phyloP scores from a whole-genome alignment of 1,139 yeast species.

The Lodderomyces metapsilosis region DNA sequence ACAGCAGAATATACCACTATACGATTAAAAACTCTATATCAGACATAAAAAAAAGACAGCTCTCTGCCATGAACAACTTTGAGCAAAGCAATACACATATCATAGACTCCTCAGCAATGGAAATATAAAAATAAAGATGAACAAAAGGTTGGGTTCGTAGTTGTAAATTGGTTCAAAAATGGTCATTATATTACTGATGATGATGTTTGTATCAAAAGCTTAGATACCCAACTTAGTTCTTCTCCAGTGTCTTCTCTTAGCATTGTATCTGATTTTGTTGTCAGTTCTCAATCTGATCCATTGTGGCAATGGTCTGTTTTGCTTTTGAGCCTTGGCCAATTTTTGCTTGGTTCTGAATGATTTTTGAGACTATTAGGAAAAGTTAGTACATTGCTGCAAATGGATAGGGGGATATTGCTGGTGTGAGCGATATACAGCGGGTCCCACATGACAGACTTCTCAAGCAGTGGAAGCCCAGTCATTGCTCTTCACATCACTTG shows the following conservation, averaged over 20 bases:
- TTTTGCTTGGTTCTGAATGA: constrained; percentile 98
- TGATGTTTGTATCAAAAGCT: constrained; percentile 24
- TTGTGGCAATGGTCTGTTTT: constrained; percentile 99
- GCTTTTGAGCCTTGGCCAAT: constrained; percentile 98
- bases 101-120: background rate
- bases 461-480: too few species aligned
- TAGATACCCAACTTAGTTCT: constrained; percentile 98
- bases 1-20: background rate
- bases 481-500: too few species aligned
- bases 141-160: constrained; percentile 1
- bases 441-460: too few species aligned
- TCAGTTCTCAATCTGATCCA: constrained; percentile 99
- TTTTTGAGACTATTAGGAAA: constrained; percentile 74
- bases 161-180: constrained; percentile 2
- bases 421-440: too few species aligned
- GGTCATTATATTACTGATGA: constrained; percentile 5
- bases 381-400: constrained; percentile 23
- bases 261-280: constrained; percentile 98
- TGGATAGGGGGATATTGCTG: too few species aligned
- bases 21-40: background rate
- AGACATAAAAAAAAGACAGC: background rate
- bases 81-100: background rate
- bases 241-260: constrained; percentile 99
- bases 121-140: constrained; percentile 2
- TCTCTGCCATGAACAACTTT: background rate